These are phyloP conservation scores for Aspergillus phoenicis DNA, from an alignment of 2,329 filamentous ascomycete genomes.

Conservation along the genomic window DNA sequence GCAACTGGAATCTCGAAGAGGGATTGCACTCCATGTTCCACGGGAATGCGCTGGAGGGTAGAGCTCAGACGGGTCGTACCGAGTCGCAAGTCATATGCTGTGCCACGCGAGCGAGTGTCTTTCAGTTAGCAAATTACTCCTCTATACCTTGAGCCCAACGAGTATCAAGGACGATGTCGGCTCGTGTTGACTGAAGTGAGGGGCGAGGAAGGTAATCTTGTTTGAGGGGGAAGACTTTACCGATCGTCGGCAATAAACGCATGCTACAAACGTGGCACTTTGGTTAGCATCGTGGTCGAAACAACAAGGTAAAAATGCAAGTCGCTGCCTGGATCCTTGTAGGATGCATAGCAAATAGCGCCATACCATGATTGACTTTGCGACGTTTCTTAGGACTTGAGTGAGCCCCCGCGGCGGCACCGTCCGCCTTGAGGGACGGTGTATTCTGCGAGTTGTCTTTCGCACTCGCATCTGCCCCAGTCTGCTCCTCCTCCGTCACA, in stretches of 20 bases:
- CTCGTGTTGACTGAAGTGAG: slow-evolving; percentile 21
- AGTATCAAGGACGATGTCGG: background rate
- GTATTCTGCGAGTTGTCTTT: slow-evolving; percentile 30
- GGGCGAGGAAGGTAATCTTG: slow-evolving; percentile 10
- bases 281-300: slow-evolving; percentile 28
- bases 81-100: slow-evolving; percentile 93
- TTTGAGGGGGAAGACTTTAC: slow-evolving; percentile 57
- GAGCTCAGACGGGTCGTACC: slow-evolving; percentile 58
- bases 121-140: slow-evolving; percentile 50
- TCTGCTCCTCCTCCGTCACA: slow-evolving; percentile 23
- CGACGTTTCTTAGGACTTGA: slow-evolving; percentile 76
- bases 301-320: slow-evolving; percentile 19
- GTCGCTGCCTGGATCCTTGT: slow-evolving; percentile 27
- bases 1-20: slow-evolving; percentile 20
- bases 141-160: slow-evolving; percentile 16
- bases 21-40: slow-evolving; percentile 28
- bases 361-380: slow-evolving; percentile 86
- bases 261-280: slow-evolving; percentile 61
- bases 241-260: slow-evolving; percentile 87
- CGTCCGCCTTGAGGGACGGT: slow-evolving; percentile 38
- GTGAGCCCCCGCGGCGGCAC: slow-evolving; percentile 35
- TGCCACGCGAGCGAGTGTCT: slow-evolving; percentile 46
- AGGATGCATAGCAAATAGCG: slow-evolving; percentile 29
- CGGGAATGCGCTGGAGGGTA: slow-evolving; percentile 22
- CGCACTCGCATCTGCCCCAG: slow-evolving; percentile 34